Base-by-base conservation (phyloP, 1,139 yeast species). In the Pichia sp. region DNA sequence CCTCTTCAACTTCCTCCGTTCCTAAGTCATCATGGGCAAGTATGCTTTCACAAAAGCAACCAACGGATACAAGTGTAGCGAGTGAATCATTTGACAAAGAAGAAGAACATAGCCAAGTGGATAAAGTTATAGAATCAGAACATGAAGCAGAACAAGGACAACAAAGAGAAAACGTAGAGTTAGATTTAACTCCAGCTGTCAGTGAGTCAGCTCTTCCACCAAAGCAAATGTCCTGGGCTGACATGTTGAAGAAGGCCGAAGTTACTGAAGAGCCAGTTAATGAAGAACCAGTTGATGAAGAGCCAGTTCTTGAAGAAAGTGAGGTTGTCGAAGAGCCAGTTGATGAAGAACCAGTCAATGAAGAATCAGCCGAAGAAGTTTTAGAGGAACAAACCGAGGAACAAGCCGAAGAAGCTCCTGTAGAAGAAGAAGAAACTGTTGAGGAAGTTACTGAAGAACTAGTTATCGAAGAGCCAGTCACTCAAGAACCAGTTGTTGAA, bases 201-300 rank as follows among this genome's bases (percentile, higher is more conserved):
- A 9, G 28, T 7, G 27, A 5, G n/a, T n/a, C 40, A 10, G 23
- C 34, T 27, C 69, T 80, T 32, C 75, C 77, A 53, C 72, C 81
- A 44, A 79, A 83, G 50, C 73, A 74, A 44, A 50, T 57, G 49
- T 37, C 68, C 60, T 53, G 68, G 55, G 57, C 58, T 27, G 52
- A 52, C 33, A 49, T 49, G 27, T 43, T 45, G 34, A 56, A 52
- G 37, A 55, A 31, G 10, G 23, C 9, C 9, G 36, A 34, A 34
- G 27, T 33, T 31, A 26, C 44, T 8, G 38, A 36, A 35, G 37
- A 42, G 28, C 39, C 32, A 31, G 39, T 33, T 10, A 34, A 7
- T 23, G 36, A 34, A 34, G 16, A 37, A 37, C 16, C 16, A 45
- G 42, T 40, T 39, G 49, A 37, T 9, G 42, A 42, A 28, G 28